Percentiles rank a stretch among this genome's conserved stretches.
Evolutionary conservation across 257 asterid genomes (phyloP).

Genomic region (Solanum lignicaule): DNA sequence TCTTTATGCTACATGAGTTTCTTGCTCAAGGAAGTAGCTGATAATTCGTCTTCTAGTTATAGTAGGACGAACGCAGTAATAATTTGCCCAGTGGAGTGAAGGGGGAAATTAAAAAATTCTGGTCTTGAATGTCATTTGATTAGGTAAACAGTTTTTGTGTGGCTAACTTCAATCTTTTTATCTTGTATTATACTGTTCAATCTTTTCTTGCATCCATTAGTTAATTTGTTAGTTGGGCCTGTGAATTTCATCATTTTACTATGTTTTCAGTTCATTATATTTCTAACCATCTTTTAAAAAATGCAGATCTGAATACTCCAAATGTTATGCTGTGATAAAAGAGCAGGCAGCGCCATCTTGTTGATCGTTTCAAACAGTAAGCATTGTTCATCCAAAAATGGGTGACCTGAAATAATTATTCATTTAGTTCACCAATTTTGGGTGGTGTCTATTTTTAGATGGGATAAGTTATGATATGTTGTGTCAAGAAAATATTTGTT

Average conservation of each 20-base stretch:
- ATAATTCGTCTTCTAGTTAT: not conserved
- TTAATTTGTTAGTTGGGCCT: not conserved
- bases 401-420: not conserved
- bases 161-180: not conserved
- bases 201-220: not conserved
- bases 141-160: not conserved
- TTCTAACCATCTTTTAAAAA: not conserved
- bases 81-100: not conserved
- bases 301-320: not conserved
- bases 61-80: not conserved
- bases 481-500: not conserved
- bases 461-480: not conserved
- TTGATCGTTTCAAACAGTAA: not conserved
- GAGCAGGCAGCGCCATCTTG: not conserved
- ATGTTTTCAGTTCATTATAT: not conserved
- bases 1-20: not conserved
- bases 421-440: not conserved
- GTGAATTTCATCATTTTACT: not conserved
- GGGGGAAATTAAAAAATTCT: not conserved
- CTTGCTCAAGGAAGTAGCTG: not conserved
- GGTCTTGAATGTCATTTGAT: not conserved
- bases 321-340: not conserved
- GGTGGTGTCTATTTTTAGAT: not conserved
- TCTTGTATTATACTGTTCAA: not conserved
- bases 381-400: not conserved